Conservation (phyloP, 805 yeast species). For the Lachancea meyersii region DNA sequence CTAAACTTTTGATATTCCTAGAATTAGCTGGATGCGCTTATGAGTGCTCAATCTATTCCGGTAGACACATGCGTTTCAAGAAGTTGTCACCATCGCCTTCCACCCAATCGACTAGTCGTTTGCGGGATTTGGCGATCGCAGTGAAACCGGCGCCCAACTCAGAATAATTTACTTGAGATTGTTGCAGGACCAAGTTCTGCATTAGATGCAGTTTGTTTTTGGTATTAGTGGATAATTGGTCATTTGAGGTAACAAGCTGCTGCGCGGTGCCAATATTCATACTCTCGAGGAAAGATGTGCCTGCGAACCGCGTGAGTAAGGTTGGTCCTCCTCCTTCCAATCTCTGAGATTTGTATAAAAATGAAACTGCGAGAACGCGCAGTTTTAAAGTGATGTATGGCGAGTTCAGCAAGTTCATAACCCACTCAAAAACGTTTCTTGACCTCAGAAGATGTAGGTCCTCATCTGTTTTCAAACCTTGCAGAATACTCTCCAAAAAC, state of each 20-base stretch:
- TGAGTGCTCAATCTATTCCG: too few species aligned
- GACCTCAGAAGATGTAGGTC: slow-evolving; percentile 52
- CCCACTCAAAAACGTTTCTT: slow-evolving; percentile 62
- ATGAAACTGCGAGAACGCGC: slow-evolving; percentile 35
- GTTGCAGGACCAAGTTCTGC: slow-evolving; percentile 38
- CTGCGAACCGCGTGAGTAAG: slow-evolving; percentile 53
- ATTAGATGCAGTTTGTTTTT: slow-evolving; percentile 17
- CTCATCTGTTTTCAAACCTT: slow-evolving; percentile 40
- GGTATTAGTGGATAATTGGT: slow-evolving; percentile 8
- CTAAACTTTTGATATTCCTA: too few species aligned
- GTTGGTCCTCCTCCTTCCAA: slow-evolving; percentile 53
- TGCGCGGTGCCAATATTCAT: slow-evolving; percentile 10
- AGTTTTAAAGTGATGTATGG: slow-evolving; percentile 42
- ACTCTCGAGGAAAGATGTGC: slow-evolving; percentile 37
- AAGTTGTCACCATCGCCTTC: slow-evolving; percentile 41
- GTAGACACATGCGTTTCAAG: slow-evolving; percentile 38
- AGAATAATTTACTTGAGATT: slow-evolving; percentile 37
- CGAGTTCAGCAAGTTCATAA: slow-evolving; percentile 47
- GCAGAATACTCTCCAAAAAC: slow-evolving; percentile 48
- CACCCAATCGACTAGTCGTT: slow-evolving; percentile 60
- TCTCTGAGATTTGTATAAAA: slow-evolving; percentile 44
- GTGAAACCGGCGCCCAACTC: slow-evolving; percentile 23
- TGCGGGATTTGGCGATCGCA: slow-evolving; percentile 37
- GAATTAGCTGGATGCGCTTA: too few species aligned
- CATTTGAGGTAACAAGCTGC: slow-evolving; percentile 11